Conservation (phyloP, 163 green algal species). For the Prototheca wickerhamii region DNA sequence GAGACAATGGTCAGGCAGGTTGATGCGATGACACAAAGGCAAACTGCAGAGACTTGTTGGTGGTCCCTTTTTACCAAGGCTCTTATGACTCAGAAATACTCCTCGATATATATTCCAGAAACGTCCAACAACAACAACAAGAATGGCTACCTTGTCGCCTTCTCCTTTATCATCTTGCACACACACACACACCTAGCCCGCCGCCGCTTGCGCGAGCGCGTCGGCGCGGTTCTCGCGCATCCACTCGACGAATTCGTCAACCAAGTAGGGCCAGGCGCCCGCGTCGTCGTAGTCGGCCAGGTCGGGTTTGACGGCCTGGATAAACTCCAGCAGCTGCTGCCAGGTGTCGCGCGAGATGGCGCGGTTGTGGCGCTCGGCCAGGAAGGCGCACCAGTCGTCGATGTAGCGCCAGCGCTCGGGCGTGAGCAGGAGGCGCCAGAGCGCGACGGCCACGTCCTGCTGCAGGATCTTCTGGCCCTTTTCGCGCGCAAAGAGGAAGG, state of each 20-base stretch:
- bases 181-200: not conserved
- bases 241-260: slow-evolving; percentile 83
- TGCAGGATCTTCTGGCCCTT: slow-evolving; percentile 87
- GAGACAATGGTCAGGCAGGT: too few relatives aligned
- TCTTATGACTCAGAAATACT: too few relatives aligned
- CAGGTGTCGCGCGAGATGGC: slow-evolving; percentile 86
- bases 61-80: not conserved
- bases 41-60: not conserved
- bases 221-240: slow-evolving; percentile 27
- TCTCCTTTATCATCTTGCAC: too few relatives aligned
- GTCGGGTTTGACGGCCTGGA: slow-evolving; percentile 55
- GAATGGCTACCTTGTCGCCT: too few relatives aligned
- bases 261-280: slow-evolving; percentile 83
- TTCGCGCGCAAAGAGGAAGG: slow-evolving; percentile 71
- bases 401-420: slow-evolving; percentile 60
- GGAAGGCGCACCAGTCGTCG: slow-evolving; percentile 76
- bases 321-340: slow-evolving; percentile 85
- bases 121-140: too few relatives aligned
- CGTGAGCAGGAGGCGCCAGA: slow-evolving; percentile 43
- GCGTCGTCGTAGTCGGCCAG: slow-evolving; percentile 81
- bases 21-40: too few relatives aligned
- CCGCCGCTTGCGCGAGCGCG: too few relatives aligned
- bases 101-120: too few relatives aligned
- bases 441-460: slow-evolving; percentile 76
- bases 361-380: slow-evolving; percentile 71